phyloP scores from a whole-genome alignment of 495 filamentous ascomycete species.

The Hypoxylon rickii region DNA sequence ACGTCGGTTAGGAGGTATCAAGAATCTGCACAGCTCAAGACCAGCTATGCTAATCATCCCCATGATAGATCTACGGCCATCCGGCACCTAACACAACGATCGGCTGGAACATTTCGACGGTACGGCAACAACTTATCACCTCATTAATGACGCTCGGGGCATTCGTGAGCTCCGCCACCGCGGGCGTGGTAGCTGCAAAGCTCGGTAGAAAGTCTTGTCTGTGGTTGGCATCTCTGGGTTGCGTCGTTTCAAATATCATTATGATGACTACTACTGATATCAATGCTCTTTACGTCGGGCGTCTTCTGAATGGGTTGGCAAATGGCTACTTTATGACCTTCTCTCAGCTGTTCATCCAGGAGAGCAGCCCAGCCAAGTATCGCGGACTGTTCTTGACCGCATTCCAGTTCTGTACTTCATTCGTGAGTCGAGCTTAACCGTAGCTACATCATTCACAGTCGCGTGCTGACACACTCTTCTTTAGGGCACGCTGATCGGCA shows the following conservation, averaged over 20 bases:
- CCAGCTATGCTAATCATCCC: not conserved
- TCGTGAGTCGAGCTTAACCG: too few relatives aligned
- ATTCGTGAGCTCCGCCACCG: slow-evolving; percentile 50
- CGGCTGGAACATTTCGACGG: slow-evolving; percentile 52
- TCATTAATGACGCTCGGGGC: slow-evolving; percentile 56
- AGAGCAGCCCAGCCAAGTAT: slow-evolving; percentile 48
- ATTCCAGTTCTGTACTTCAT: slow-evolving; percentile 31
- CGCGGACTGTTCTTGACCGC: slow-evolving; percentile 41
- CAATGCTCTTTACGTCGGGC: slow-evolving; percentile 49
- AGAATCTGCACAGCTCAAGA: not conserved
- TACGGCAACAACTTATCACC: slow-evolving; percentile 50
- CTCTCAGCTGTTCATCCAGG: slow-evolving; percentile 51
- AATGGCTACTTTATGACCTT: slow-evolving; percentile 55
- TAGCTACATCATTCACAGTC: not conserved
- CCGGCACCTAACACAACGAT: slow-evolving; percentile 39
- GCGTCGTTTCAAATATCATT: slow-evolving; percentile 48
- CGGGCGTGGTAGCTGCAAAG: slow-evolving; percentile 46
- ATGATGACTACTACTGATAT: slow-evolving; percentile 54
- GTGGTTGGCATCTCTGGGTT: slow-evolving; percentile 45
- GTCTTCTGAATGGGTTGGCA: slow-evolving; percentile 50
- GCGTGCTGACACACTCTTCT: not conserved
- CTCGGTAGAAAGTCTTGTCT: slow-evolving; percentile 47
- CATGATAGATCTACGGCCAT: slow-evolving; percentile 31
- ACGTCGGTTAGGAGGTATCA: not conserved
- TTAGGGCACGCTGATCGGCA: slow-evolving; percentile 54